Evolutionary conservation across 2,329 filamentous ascomycete genomes (phyloP), one percentile per base, ranked within the genome.

Genomic region (Harringtonia lauricola): DNA sequence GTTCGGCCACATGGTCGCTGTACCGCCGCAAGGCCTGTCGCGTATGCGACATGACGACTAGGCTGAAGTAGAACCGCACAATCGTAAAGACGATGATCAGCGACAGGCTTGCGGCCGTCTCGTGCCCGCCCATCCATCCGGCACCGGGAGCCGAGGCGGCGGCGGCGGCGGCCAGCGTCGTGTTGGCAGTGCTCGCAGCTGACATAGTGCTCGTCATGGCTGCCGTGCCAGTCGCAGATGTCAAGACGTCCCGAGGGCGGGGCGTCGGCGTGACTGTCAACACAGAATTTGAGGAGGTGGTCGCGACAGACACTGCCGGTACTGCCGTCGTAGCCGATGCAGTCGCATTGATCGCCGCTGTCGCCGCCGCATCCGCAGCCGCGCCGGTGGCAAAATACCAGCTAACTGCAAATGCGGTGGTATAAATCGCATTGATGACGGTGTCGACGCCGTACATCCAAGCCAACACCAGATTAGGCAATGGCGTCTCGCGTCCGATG

Each of bases 401-500:
- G 40, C 81, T 79, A 44, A 87, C 67, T 34, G 83, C 86, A 58
- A 95, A 95, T 9, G 82, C 75, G 37, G 78, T 72, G 1, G 89
- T 95, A 65, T 90, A 95, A 2, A 77, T 74, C 18, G 80, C 79
- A 62, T 94, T 95, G 61, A 94, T 74, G 42, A 85, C 57, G 10
- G 83, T 86, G 64, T 95, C 89, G 54, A 94, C 59, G 13, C 86
- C 69, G 62, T 95, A 95, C 44, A 94, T 70, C 74, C 86, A 94
- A 4, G 87, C 86, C 42, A 95, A 76, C 3, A 79, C 76, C 22
- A 95, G 71, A 54, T 80, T 85, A 57, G 94, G 81, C 45, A 95
- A 76, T 1, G 87, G 84, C 26, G 75, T 81, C 56, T 86, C 83
- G 54, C 77, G 74, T 51, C 85, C 81, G 59, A 95, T 86, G 59